A percentile compares a stretch with the other conserved stretches of the same genome.
Evolutionary conservation across 2,329 filamentous ascomycete species (phyloP).

Genomic region (Talaromyces pinophilus): DNA sequence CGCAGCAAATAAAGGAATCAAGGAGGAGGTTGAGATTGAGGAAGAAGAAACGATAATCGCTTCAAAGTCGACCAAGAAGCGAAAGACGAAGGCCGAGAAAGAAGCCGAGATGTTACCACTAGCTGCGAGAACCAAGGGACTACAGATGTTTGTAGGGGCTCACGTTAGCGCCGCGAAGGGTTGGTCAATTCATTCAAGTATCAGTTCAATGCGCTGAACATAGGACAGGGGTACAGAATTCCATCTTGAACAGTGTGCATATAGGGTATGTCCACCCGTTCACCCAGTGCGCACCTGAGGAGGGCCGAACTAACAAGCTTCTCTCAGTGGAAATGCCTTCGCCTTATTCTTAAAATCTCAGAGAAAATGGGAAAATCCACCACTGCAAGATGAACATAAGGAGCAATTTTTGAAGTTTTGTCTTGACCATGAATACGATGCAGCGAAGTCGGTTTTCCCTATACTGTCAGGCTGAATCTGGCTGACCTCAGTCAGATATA

Average conservation of each 20-base stretch:
- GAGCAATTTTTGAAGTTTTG: conserved; percentile 70
- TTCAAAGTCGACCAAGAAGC: conserved; percentile 38
- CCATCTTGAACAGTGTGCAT: conserved; percentile 72
- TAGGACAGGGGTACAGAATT: conserved; percentile 77
- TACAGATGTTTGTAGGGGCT: conserved; percentile 85
- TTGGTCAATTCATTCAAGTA: conserved; percentile 39
- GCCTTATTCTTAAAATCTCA: conserved; percentile 96
- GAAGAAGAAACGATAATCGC: conserved; percentile 28
- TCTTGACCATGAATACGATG: conserved; percentile 69
- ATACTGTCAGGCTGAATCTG: neutral
- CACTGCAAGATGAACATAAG: conserved; percentile 67
- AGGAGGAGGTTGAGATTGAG: conserved; percentile 26
- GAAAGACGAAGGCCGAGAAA: conserved; percentile 58
- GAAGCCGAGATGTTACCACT: conserved; percentile 62
- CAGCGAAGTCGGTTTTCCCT: conserved; percentile 50
- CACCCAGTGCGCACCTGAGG: too few species aligned
- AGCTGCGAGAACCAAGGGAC: conserved; percentile 66
- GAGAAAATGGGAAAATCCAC: conserved; percentile 87
- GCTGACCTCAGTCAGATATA: conserved; percentile 50
- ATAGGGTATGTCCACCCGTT: conserved; percentile 58
- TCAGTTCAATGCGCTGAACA: conserved; percentile 11
- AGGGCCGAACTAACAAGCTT: neutral
- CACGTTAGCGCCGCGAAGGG: conserved; percentile 90
- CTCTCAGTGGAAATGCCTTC: conserved; percentile 75
- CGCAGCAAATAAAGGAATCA: conserved; percentile 16